These are phyloP conservation scores for Austroboletus rostrupii DNA, from an alignment of 1,284 basidiomycete species.

Conservation along the genomic window DNA sequence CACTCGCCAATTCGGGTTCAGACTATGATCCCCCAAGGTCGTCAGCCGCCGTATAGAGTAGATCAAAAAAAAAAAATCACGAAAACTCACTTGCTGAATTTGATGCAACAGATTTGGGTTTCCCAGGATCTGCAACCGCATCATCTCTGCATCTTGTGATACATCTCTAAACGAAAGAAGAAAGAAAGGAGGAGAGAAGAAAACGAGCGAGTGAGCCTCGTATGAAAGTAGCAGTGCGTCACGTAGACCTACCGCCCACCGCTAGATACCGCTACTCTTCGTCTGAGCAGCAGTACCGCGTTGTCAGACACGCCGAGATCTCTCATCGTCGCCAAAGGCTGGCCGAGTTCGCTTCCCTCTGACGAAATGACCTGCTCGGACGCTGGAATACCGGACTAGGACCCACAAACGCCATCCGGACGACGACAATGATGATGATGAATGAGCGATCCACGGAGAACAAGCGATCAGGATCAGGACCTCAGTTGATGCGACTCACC, in stretches of 20 bases:
- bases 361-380: slow-evolving; percentile 69
- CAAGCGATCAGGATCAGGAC: background rate
- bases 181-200: background rate
- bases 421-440: no score
- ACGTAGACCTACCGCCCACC: slow-evolving; percentile 53
- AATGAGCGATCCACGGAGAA: background rate
- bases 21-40: slow-evolving; percentile 45
- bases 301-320: slow-evolving; percentile 58
- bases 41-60: no score
- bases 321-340: slow-evolving; percentile 63
- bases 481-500: slow-evolving; percentile 47
- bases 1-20: slow-evolving; percentile 81
- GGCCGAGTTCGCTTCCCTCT: slow-evolving; percentile 59
- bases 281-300: slow-evolving; percentile 64
- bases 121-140: slow-evolving; percentile 83
- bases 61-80: background rate
- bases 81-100: slow-evolving; percentile 56
- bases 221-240: background rate
- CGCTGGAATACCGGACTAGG: slow-evolving; percentile 65
- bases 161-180: slow-evolving; percentile 39
- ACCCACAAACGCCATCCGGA: background rate
- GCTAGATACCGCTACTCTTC: slow-evolving; percentile 47
- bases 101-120: slow-evolving; percentile 79
- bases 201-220: background rate
- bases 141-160: slow-evolving; percentile 84